Evolutionary conservation across 2,329 filamentous ascomycete genomes (phyloP).

Genomic region (Microsporum audouinii): DNA sequence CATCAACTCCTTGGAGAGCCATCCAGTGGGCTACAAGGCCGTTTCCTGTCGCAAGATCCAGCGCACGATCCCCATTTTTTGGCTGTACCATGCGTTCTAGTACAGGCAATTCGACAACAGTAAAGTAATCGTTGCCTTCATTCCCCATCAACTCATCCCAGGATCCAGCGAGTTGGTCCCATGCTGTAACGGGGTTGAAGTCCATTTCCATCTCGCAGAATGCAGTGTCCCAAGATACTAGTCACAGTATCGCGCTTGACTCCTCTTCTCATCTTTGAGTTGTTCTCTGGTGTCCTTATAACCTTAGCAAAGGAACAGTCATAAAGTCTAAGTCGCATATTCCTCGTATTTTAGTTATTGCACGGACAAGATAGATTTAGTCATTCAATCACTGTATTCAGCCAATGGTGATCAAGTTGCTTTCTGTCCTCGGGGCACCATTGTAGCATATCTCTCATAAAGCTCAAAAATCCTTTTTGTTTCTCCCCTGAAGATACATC

Average conservation of each 20-base stretch:
- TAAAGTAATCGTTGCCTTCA: constrained; percentile 38
- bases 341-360: background rate
- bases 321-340: background rate
- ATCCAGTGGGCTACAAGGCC: constrained; percentile 40
- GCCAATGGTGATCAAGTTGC: background rate
- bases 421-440: background rate
- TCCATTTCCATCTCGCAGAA: background rate
- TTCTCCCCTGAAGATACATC: too few species aligned
- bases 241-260: too few species aligned
- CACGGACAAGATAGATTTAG: background rate
- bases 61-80: constrained; percentile 22
- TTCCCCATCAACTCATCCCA: constrained; percentile 36
- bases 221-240: background rate
- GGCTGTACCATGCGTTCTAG: constrained; percentile 28
- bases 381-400: background rate
- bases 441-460: background rate
- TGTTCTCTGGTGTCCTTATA: background rate
- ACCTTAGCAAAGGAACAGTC: background rate
- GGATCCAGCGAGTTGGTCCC: constrained; percentile 33
- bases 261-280: too few species aligned
- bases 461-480: too few species aligned
- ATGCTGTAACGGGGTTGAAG: constrained; percentile 16
- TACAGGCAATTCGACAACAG: constrained; percentile 32
- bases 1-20: constrained; percentile 25
- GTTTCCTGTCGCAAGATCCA: constrained; percentile 43